Percentiles rank a stretch among this genome's conserved stretches.
Conservation (phyloP, 495 filamentous ascomycete species). For the Chlorociboria aeruginascens region DNA sequence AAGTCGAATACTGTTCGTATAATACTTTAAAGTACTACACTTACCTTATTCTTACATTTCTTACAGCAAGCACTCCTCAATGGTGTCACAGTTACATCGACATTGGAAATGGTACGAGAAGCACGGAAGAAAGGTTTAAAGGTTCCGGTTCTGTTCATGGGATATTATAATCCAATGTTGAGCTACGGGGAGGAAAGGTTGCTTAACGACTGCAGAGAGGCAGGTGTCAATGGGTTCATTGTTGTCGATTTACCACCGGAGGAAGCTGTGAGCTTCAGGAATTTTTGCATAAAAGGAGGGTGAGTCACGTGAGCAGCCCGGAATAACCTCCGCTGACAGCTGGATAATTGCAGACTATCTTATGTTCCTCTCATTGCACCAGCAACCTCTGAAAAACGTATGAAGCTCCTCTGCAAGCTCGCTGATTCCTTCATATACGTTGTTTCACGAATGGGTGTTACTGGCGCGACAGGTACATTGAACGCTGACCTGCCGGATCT, state of each 20-base stretch:
- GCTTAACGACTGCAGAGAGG: slow-evolving; percentile 71
- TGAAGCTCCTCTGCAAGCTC: slow-evolving; percentile 92
- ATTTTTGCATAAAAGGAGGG: slow-evolving; percentile 65
- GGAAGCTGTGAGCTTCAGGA: slow-evolving; percentile 86
- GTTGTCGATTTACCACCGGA: slow-evolving; percentile 94
- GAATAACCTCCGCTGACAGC: too few relatives aligned
- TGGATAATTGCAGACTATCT: slow-evolving; percentile 46
- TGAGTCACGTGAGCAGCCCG: slow-evolving; percentile 25
- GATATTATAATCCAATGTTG: slow-evolving; percentile 94
- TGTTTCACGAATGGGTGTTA: slow-evolving; percentile 94
- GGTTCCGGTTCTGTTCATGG: slow-evolving; percentile 87
- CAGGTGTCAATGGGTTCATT: slow-evolving; percentile 93
- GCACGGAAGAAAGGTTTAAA: slow-evolving; percentile 64
- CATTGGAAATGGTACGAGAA: slow-evolving; percentile 66
- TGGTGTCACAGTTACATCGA: slow-evolving; percentile 68
- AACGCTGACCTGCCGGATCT: slow-evolving; percentile 71
- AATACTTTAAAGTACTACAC: neutral
- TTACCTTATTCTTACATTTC: slow-evolving; percentile 29
- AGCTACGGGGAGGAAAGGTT: slow-evolving; percentile 87
- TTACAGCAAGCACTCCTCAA: slow-evolving; percentile 55
- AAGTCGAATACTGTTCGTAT: slow-evolving; percentile 62
- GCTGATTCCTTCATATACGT: slow-evolving; percentile 99
- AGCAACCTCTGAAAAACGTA: slow-evolving; percentile 78
- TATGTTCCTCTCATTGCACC: slow-evolving; percentile 95
- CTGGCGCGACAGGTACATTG: slow-evolving; percentile 74